These are phyloP conservation scores for Colletotrichum gloeosporioides DNA, from an alignment of 2,329 filamentous ascomycete genomes.

Conservation along the genomic window DNA sequence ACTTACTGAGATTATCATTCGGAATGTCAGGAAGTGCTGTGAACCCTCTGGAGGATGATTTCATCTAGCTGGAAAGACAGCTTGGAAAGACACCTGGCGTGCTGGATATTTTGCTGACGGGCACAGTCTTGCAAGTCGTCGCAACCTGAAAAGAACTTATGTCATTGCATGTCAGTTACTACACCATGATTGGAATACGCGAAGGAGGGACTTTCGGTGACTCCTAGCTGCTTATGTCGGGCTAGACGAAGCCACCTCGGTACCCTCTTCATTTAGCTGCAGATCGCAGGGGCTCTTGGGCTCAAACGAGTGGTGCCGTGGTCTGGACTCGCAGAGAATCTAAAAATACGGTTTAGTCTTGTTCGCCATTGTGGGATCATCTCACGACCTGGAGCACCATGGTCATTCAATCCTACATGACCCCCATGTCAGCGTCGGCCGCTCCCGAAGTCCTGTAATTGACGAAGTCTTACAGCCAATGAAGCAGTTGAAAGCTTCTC, in stretches of 20 bases:
- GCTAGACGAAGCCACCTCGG: background rate
- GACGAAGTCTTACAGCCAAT: background rate
- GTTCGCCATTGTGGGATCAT: background rate
- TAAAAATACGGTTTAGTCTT: background rate
- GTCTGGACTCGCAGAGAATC: background rate
- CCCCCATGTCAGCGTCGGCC: background rate
- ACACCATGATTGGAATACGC: background rate
- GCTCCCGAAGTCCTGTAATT: background rate
- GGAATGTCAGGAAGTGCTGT: background rate
- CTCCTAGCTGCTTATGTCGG: background rate
- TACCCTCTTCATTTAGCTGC: background rate
- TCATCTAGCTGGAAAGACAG: background rate
- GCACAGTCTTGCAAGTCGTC: background rate
- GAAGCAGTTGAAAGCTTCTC: background rate
- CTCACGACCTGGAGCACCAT: background rate
- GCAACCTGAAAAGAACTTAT: background rate
- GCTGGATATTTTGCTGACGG: accelerated
- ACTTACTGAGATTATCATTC: background rate
- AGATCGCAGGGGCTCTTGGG: background rate
- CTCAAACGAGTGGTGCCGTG: background rate
- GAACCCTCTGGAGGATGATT: background rate
- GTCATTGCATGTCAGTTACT: background rate
- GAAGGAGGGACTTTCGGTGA: background rate
- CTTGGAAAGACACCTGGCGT: background rate
- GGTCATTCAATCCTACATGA: background rate